These are phyloP conservation scores for Beauveria varroae DNA, from an alignment of 2,329 filamentous ascomycete species.

Conservation along the genomic window DNA sequence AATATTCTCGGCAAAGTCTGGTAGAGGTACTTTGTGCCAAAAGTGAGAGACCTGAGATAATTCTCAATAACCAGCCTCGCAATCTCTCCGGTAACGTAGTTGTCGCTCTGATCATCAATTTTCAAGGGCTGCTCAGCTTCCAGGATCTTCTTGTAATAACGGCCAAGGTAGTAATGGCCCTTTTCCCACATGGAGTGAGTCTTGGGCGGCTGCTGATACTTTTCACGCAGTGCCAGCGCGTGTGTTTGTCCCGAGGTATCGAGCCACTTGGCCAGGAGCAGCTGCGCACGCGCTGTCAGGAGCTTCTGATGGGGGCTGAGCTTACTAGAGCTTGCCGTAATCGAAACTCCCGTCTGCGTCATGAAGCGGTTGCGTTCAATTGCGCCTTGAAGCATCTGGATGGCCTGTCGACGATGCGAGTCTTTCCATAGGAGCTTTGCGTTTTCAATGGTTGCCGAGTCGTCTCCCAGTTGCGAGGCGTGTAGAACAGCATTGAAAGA, in stretches of 20 bases:
- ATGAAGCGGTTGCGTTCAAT: slow-evolving; percentile 76
- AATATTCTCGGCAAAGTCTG: slow-evolving; percentile 87
- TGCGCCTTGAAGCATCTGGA: slow-evolving; percentile 80
- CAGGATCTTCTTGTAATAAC: slow-evolving; percentile 93
- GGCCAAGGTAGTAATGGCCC: slow-evolving; percentile 92
- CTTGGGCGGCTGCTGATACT: slow-evolving; percentile 76
- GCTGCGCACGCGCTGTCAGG: slow-evolving; percentile 68
- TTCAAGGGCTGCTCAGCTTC: slow-evolving; percentile 79
- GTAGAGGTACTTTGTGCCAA: slow-evolving; percentile 91
- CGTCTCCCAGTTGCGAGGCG: slow-evolving; percentile 75
- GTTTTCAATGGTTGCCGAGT: slow-evolving; percentile 88
- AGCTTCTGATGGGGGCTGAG: slow-evolving; percentile 47
- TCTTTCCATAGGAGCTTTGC: slow-evolving; percentile 89
- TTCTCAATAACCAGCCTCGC: slow-evolving; percentile 89
- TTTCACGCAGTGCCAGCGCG: slow-evolving; percentile 66
- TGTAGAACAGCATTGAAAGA: slow-evolving; percentile 92
- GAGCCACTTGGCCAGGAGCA: slow-evolving; percentile 93
- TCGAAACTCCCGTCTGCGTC: slow-evolving; percentile 29
- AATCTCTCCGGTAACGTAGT: slow-evolving; percentile 72
- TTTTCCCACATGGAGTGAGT: slow-evolving; percentile 78
- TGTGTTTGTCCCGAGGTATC: slow-evolving; percentile 92
- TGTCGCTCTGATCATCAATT: slow-evolving; percentile 67
- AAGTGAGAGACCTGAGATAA: slow-evolving; percentile 77
- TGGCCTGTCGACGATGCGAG: slow-evolving; percentile 88
- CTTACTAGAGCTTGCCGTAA: slow-evolving; percentile 18